phyloP scores from a whole-genome alignment of 1,284 basidiomycete genomes.

The Sanghuangporus sanghuang region DNA sequence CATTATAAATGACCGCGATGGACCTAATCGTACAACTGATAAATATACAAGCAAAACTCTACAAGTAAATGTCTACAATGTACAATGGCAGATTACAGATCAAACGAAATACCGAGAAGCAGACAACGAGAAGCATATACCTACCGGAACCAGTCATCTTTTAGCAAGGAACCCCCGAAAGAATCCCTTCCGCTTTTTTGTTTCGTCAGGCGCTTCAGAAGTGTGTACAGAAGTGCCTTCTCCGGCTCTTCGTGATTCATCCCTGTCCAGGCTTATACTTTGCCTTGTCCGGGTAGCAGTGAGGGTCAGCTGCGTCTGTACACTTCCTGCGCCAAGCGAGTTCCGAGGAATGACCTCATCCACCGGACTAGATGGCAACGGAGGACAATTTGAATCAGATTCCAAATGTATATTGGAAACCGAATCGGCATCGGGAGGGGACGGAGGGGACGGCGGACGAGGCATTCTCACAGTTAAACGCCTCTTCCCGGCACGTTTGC shows the following conservation, averaged over 20 bases:
- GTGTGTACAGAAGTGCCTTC: neutral
- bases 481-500: slow-evolving; percentile 8
- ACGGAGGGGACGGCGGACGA: slow-evolving; percentile 17
- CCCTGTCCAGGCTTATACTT: slow-evolving; percentile 18
- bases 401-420: neutral
- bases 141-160: neutral
- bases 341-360: neutral
- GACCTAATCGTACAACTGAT: neutral
- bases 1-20: neutral
- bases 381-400: neutral
- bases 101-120: neutral
- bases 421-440: slow-evolving; percentile 7
- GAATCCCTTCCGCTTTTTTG: slow-evolving; percentile 7
- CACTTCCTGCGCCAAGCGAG: neutral
- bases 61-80: neutral
- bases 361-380: slow-evolving; percentile 7
- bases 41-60: neutral
- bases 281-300: neutral
- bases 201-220: neutral
- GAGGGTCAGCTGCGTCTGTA: neutral
- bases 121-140: neutral
- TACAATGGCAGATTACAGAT: neutral
- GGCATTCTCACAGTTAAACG: neutral
- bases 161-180: slow-evolving; percentile 6
- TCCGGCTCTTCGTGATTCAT: neutral